Base-by-base conservation (phyloP, 257 asterid species). In the Knoxia roxburghii region DNA sequence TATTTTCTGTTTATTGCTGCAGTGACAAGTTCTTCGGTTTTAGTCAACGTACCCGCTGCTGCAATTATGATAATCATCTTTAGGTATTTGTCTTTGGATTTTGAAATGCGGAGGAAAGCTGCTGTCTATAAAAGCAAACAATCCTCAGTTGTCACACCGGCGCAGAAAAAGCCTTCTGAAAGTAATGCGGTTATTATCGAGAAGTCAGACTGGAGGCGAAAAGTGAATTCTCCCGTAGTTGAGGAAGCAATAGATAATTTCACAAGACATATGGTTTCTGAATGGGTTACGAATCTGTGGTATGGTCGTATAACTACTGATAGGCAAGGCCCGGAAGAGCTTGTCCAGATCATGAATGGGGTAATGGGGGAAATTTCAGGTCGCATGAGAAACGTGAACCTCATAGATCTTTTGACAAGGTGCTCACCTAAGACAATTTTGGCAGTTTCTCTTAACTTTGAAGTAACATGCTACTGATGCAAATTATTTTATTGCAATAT, bases 281-380 rank as follows among this genome's bases (percentile, higher is more conserved):
- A 94, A 83, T 94, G 97, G 97, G 96, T 94, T 71, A 86, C 97
- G 64, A 86, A 84, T 73, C 88, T 94, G 74, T 94, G 99, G 99
- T 94, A 90, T 81, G 81, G 93, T 45, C 97, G 95, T 70, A 61
- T 94, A 73, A 94, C 99, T 72, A 82, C 96, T 62, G 99, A 94
- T 76, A 80, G 79, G 79, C 96, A 90, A 82, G 95, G 75, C 35
- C 95, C 96, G 60, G 96, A 90, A 78, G 96, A 94, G 89, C 89
- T 94, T 70, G 89, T 82, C 70, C 80, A 79, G 87, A 82, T 94
- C 79, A 88, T 94, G 70, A 94, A 94, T 70, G 90, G 89, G 56
- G 93, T 80, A 58, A 69, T 87, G 49, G 99, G 94, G 61, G 97
- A 88, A 83, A 80, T 94, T 79, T 83, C 97, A 73, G 75, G 79